Evolutionary conservation across 768 basidiomycete species (phyloP), one percentile per base, ranked within the genome.

Genomic region (Mycena metata): DNA sequence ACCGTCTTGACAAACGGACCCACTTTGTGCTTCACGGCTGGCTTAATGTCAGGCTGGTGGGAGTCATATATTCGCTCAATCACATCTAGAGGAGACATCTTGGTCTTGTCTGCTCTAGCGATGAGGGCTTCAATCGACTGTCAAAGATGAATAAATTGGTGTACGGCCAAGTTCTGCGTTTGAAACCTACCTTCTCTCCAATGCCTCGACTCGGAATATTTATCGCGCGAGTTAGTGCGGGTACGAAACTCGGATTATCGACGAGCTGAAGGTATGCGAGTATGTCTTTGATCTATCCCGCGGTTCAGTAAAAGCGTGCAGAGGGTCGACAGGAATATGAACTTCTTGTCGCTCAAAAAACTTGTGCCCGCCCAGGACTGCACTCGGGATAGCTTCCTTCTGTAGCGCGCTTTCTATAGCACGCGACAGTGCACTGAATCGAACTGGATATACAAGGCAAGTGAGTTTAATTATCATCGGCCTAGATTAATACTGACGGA

Each of bases 331-430:
- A 46, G 21, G 23, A 24, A 70, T 4, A 39, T 81, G 54, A 47
- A 90, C 91, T 84, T 96, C 95, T 73, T 88, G 76, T 19, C 94
- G 88, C 70, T 96, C 93, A 72, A 96, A 96, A 84, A 96, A 96
- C 74, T 90, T 92, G 74, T 92, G 91, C 0, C 94, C 94, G 23
- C 89, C 91, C 2, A 96, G 84, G 55, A 96, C 86, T 64, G 88
- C 81, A 72, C 86, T 88, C 1, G 94, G 94, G 43, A 97, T 92
- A n/a, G 89, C 87, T 69, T 90, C 88, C 69, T 86, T 90, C 74
- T 94, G 93, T 24, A 97, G 78, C 0, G 91, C 89, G 16, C 84
- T 85, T 79, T 96, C 96, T 39, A 96, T 85, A 0, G 83, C 82
- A 36, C 94, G 86, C 0, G 93, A 95, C 6, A 95, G 80, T 0